Evolutionary conservation across 1,139 yeast genomes (phyloP).

Genomic region (Arxiozyma slooffiae): DNA sequence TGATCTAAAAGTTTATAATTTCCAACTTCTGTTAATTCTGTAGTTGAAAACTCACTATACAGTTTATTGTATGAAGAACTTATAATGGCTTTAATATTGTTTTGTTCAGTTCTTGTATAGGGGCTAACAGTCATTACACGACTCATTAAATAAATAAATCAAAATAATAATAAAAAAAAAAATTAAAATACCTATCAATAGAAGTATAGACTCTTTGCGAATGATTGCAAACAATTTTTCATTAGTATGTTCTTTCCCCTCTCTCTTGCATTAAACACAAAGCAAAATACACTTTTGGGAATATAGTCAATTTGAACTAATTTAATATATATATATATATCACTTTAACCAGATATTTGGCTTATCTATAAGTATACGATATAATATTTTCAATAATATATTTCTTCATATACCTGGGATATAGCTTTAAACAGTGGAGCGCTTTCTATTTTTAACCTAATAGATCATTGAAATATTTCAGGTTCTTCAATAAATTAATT

Average conservation of each 20-base stretch:
- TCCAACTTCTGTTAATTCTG: conserved; percentile 56
- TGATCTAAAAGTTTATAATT: conserved; percentile 61
- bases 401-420: neutral
- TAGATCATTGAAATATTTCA: neutral
- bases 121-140: neutral
- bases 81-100: conserved; percentile 28
- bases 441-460: neutral
- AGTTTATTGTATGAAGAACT: conserved; percentile 60
- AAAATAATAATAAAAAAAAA: no score
- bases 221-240: neutral
- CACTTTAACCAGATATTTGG: neutral
- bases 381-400: no score
- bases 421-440: no score
- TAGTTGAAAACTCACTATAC: conserved; percentile 45
- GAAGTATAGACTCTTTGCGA: neutral
- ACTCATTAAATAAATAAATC: neutral
- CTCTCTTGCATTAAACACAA: neutral
- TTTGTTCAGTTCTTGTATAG: conserved; percentile 21
- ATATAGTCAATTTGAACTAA: neutral
- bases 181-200: neutral
- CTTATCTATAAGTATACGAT: neutral
- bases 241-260: neutral
- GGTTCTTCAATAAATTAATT: neutral
- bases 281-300: neutral
- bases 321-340: no score